Evolutionary conservation across 768 basidiomycete genomes (phyloP).

Genomic region (Artomyces pyxidatus): DNA sequence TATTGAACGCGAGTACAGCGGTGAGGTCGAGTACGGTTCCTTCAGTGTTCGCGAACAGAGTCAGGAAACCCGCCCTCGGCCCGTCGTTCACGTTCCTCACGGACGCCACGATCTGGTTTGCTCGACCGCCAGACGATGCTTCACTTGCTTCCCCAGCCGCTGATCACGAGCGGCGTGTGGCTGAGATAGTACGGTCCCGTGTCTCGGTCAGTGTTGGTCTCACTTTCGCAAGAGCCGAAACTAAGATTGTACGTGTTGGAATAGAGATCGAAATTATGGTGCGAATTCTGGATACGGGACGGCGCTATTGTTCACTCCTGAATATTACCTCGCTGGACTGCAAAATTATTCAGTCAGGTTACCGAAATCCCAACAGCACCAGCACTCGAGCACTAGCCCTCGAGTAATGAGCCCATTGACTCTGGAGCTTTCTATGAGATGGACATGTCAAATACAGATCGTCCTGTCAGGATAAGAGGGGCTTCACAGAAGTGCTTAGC

Average conservation of each 20-base stretch:
- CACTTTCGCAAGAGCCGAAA: too few relatives aligned
- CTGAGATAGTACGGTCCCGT: constrained; percentile 23
- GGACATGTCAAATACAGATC: too few relatives aligned
- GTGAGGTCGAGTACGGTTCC: constrained; percentile 23
- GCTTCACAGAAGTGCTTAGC: too few relatives aligned
- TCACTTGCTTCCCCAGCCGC: constrained; percentile 16
- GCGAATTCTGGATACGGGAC: too few relatives aligned
- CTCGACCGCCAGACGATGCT: constrained; percentile 13
- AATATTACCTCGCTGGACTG: too few relatives aligned
- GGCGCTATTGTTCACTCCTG: too few relatives aligned
- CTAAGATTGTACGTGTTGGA: not conserved
- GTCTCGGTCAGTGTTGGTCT: constrained; percentile 15
- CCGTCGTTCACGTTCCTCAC: constrained; percentile 67
- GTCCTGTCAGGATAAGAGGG: too few relatives aligned
- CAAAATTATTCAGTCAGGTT: too few relatives aligned
- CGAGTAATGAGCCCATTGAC: too few relatives aligned
- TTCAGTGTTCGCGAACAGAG: constrained; percentile 28
- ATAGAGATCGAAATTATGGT: not conserved
- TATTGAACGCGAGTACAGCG: constrained; percentile 51
- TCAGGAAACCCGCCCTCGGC: constrained; percentile 64
- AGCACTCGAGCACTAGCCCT: too few relatives aligned
- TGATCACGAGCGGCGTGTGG: constrained; percentile 15
- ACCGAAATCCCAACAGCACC: too few relatives aligned
- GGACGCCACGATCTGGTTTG: constrained; percentile 70
- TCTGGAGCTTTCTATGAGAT: too few relatives aligned